phyloP scores from a whole-genome alignment of 495 filamentous ascomycete species.

The Acidiella bohemica region DNA sequence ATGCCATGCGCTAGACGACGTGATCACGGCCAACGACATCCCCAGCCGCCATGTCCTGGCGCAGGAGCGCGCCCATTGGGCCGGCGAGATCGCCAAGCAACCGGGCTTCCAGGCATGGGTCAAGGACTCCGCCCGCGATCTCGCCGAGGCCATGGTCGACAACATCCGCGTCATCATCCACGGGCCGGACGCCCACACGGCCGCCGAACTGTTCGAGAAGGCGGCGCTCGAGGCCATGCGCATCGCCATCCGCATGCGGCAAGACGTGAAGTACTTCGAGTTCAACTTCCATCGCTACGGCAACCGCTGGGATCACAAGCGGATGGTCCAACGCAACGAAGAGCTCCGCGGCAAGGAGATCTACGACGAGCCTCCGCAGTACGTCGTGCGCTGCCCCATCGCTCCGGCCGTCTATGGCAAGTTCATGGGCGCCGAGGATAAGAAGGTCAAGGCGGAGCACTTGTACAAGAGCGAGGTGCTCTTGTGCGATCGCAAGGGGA shows the following conservation, averaged over 20 bases:
- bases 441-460: neutral
- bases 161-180: neutral
- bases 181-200: neutral
- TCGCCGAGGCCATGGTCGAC: constrained; percentile 1
- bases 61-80: constrained; percentile 1
- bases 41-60: neutral
- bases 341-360: constrained; percentile 4
- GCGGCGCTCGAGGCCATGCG: constrained; percentile 6
- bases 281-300: constrained; percentile 5
- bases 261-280: constrained; percentile 4
- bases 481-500: constrained; percentile 3
- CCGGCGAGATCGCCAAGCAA: constrained; percentile 4
- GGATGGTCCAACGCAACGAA: constrained; percentile 11
- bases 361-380: constrained; percentile 4
- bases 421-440: neutral
- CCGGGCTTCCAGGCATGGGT: constrained; percentile 15
- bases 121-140: neutral
- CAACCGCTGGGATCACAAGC: constrained; percentile 7
- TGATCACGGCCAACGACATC: neutral
- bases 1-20: neutral
- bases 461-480: constrained; percentile 10
- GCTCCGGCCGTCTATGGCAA: constrained; percentile 7
- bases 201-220: neutral
- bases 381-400: constrained; percentile 2
- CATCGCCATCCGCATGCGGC: constrained; percentile 12